Percentiles rank a stretch among this genome's conserved stretches.
Conservation (phyloP, 495 filamentous ascomycete genomes). For the Xylaria venustula region DNA sequence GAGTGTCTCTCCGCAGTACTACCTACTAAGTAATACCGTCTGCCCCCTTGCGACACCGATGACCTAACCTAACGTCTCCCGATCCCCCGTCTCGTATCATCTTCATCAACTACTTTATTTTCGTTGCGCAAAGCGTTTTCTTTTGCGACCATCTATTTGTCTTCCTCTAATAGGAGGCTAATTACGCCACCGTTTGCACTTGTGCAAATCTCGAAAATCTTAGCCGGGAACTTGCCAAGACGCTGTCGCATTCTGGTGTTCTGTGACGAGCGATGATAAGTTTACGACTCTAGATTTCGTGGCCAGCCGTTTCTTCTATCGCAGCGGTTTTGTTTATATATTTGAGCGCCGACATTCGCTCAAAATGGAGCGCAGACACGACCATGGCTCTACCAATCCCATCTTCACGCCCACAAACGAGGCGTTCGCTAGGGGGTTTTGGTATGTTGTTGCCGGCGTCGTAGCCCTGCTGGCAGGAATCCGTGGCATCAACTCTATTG, state of each 20-base stretch:
- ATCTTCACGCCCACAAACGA: constrained; percentile 38
- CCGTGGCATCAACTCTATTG: constrained; percentile 39
- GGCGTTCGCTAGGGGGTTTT: constrained; percentile 44
- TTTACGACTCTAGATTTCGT: not conserved
- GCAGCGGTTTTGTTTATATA: too few species aligned
- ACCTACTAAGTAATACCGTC: too few species aligned
- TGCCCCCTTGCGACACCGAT: too few species aligned
- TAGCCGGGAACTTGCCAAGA: not conserved
- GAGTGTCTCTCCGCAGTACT: too few species aligned
- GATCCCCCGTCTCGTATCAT: too few species aligned
- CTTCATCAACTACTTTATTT: too few species aligned
- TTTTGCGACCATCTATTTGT: not conserved
- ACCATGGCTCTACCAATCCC: constrained; percentile 21
- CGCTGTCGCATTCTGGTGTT: not conserved
- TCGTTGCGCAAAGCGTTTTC: too few species aligned
- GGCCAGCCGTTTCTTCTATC: not conserved
- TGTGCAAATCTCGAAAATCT: not conserved
- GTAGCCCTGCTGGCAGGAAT: constrained; percentile 34
- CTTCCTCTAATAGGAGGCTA: not conserved
- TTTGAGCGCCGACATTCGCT: not conserved
- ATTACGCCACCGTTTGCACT: not conserved
- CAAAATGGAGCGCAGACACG: constrained; percentile 30
- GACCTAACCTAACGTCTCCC: too few species aligned
- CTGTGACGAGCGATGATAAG: not conserved
- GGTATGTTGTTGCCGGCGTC: constrained; percentile 50